Conservation (phyloP, 2,329 filamentous ascomycete species). For the Epichloe glyceriae region DNA sequence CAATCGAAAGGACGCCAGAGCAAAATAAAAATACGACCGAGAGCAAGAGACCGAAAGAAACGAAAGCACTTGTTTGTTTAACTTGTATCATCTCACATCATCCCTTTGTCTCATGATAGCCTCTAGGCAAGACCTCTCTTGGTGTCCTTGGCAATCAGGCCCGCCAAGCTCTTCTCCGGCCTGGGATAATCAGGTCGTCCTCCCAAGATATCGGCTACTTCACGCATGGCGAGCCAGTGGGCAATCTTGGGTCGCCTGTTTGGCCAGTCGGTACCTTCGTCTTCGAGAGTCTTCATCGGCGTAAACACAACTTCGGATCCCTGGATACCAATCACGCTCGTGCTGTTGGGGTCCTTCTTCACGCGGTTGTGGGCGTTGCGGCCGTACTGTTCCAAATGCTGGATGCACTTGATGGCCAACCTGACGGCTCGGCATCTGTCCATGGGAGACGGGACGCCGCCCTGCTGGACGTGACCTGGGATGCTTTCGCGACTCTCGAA, state of each 20-base stretch:
- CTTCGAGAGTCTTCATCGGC: slow-evolving; percentile 68
- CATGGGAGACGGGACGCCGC: slow-evolving; percentile 87
- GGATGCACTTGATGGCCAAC: slow-evolving; percentile 85
- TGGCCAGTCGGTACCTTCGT: slow-evolving; percentile 81
- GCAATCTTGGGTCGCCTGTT: slow-evolving; percentile 73
- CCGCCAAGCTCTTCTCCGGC: slow-evolving; percentile 37
- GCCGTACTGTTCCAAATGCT: slow-evolving; percentile 73
- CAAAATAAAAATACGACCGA: background rate
- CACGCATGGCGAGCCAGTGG: slow-evolving; percentile 73
- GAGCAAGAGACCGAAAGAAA: background rate
- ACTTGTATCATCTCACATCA: background rate
- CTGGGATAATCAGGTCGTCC: slow-evolving; percentile 47
- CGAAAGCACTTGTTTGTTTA: background rate
- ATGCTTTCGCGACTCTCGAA: slow-evolving; percentile 90
- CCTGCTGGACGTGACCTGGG: slow-evolving; percentile 89
- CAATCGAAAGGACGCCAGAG: background rate
- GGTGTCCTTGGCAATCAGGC: slow-evolving; percentile 44
- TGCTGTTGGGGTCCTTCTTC: slow-evolving; percentile 57
- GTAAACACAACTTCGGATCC: slow-evolving; percentile 83
- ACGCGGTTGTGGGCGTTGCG: slow-evolving; percentile 54
- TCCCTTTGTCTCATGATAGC: background rate
- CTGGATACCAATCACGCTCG: slow-evolving; percentile 81
- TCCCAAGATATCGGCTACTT: slow-evolving; percentile 72
- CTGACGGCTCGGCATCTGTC: slow-evolving; percentile 86
- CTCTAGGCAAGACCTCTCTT: slow-evolving; percentile 35